phyloP scores from a whole-genome alignment of 176 grass and related monocot species.

The Carex scoparia region DNA sequence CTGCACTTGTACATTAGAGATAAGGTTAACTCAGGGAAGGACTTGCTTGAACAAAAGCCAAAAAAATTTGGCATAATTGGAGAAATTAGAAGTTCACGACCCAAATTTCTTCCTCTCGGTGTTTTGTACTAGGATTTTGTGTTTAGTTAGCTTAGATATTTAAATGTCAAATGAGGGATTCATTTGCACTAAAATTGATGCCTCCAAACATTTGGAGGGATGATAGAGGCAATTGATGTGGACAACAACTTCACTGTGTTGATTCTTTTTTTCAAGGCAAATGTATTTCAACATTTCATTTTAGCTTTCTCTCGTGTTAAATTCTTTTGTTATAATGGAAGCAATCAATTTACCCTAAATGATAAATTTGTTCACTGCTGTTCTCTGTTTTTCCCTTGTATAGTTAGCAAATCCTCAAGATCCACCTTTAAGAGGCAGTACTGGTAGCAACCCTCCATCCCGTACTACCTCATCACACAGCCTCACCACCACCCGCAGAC shows the following conservation, averaged over 20 bases:
- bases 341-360: neutral
- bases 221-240: constrained; percentile 2
- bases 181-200: neutral
- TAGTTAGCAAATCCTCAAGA: constrained; percentile 75
- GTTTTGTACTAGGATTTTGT: neutral
- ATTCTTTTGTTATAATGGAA: neutral
- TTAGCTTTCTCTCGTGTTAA: neutral
- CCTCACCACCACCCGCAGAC: constrained; percentile 45
- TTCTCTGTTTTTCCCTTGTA: constrained; percentile 30
- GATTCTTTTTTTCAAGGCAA: neutral
- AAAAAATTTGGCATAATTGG: neutral
- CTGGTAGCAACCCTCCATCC: constrained; percentile 33
- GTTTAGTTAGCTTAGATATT: neutral
- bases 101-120: neutral
- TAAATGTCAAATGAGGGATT: neutral
- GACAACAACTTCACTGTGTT: neutral
- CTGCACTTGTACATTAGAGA: neutral
- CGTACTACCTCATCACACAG: constrained; percentile 61
- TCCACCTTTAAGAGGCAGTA: constrained; percentile 44
- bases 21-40: neutral
- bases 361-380: constrained; percentile 15
- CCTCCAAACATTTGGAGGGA: neutral
- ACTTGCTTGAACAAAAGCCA: neutral
- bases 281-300: neutral
- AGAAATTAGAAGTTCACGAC: neutral